Conservation (phyloP, 164 flowering plant genomes). For the Magnolia changhungtana region DNA sequence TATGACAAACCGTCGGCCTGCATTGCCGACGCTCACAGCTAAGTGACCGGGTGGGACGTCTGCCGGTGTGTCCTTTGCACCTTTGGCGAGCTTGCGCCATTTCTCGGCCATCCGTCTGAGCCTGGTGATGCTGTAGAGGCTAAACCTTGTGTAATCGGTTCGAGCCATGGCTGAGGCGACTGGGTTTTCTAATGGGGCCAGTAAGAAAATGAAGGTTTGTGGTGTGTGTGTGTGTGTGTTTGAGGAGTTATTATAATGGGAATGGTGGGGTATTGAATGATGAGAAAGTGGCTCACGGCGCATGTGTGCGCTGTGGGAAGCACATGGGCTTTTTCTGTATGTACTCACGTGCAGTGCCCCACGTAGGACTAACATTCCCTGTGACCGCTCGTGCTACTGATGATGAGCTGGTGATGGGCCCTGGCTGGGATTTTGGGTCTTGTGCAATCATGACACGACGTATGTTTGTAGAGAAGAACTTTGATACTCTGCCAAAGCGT, state of each 20-base stretch:
- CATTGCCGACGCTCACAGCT: constrained; percentile 56
- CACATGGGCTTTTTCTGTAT: not conserved
- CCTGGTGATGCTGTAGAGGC: constrained; percentile 37
- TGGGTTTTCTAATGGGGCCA: too few species aligned
- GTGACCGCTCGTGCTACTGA: not conserved
- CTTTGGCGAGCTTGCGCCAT: constrained; percentile 35
- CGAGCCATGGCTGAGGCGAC: not conserved
- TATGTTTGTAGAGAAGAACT: not conserved
- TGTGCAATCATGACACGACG: not conserved
- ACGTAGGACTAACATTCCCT: not conserved
- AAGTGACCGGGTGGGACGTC: constrained; percentile 77
- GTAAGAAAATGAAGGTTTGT: too few species aligned
- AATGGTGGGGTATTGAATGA: not conserved
- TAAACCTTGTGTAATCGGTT: constrained; percentile 6
- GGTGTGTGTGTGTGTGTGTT: too few species aligned
- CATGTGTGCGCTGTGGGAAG: not conserved
- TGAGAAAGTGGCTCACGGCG: not conserved
- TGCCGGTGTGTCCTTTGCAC: constrained; percentile 24
- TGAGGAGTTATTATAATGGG: not conserved
- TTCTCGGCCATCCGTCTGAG: constrained; percentile 31
- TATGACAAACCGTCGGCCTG: constrained; percentile 43
- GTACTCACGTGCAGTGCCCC: not conserved
- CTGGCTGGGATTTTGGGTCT: not conserved
- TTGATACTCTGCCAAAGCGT: not conserved
- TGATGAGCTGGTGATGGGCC: not conserved